A percentile compares a stretch with the other conserved stretches of the same genome.
Evolutionary conservation across 345 rosid genomes (phyloP).

Genomic region (Murraya koenigii): DNA sequence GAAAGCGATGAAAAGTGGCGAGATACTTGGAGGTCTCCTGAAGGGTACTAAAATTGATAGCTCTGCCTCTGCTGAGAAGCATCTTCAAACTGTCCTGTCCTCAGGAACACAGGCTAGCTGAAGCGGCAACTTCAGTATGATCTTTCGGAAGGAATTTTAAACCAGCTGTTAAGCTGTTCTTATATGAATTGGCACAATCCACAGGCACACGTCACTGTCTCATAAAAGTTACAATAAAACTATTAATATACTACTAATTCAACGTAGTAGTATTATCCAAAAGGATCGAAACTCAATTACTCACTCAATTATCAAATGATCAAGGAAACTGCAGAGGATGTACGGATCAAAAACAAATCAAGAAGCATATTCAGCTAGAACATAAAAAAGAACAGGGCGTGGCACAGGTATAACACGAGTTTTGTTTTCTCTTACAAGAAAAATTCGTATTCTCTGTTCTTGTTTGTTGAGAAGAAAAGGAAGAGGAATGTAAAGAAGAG

Average conservation of each 20-base stretch:
- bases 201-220: background rate
- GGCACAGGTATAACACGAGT: too few species aligned
- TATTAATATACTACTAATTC: background rate
- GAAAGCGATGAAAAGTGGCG: conserved; percentile 50
- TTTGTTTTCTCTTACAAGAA: too few species aligned
- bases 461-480: background rate
- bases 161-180: background rate
- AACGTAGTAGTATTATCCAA: background rate
- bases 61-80: background rate
- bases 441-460: background rate
- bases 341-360: background rate
- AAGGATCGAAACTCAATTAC: background rate
- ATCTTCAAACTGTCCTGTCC: background rate
- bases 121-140: background rate
- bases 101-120: background rate
- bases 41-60: background rate
- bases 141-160: background rate
- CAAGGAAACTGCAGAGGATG: too few species aligned
- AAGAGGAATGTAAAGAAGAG: background rate
- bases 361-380: background rate
- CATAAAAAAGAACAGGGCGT: background rate
- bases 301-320: too few species aligned
- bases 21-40: conserved; percentile 54
- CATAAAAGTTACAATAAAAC: background rate
- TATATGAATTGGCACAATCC: background rate